phyloP scores from a whole-genome alignment of 75 land plant genomes.

The Cupressus sempervirens region DNA sequence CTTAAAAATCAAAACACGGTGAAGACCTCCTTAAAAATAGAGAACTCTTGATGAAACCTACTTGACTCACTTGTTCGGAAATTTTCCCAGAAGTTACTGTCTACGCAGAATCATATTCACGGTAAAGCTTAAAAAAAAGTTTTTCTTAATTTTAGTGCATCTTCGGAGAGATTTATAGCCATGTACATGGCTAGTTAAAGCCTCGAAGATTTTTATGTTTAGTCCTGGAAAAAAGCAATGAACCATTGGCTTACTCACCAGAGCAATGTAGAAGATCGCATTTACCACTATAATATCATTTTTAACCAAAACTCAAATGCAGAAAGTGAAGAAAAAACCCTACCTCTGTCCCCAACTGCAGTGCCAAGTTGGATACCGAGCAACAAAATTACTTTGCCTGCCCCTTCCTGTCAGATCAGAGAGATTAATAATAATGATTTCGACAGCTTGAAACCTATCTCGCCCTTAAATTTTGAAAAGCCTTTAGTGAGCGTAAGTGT shows the following conservation, averaged over 20 bases:
- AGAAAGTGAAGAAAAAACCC: background rate
- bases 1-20: background rate
- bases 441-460: no score
- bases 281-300: background rate
- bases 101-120: background rate
- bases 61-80: no score
- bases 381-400: background rate
- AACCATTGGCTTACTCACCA: no score
- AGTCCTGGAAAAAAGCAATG: no score
- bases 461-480: no score
- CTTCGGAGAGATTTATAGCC: background rate
- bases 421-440: no score
- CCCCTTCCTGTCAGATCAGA: no score
- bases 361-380: background rate
- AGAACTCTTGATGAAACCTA: no score
- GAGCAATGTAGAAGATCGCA: no score
- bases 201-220: background rate
- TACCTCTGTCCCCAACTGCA: background rate
- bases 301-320: background rate
- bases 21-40: background rate
- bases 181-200: background rate
- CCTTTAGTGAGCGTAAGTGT: no score
- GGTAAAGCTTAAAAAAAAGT: background rate
- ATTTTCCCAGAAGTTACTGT: background rate
- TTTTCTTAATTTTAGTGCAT: background rate